Evolutionary conservation across 306 rosid species (phyloP).

Genomic region (Lagenaria siceraria): DNA sequence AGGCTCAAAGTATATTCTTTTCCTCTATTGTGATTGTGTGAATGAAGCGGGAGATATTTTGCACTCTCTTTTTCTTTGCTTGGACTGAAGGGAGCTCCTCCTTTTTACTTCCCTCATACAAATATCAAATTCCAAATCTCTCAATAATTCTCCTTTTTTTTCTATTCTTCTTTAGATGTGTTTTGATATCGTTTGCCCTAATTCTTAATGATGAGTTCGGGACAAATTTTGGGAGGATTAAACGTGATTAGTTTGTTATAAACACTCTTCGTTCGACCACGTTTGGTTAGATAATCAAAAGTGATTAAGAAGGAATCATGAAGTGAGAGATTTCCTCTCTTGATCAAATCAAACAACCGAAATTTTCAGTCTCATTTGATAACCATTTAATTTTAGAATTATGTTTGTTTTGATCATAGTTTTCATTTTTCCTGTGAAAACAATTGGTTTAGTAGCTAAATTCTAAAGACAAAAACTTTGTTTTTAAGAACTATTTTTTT

Average conservation of each 20-base stretch:
- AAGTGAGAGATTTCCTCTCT: too few relatives aligned
- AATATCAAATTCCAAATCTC: background rate
- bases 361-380: too few relatives aligned
- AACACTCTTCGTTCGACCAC: background rate
- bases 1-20: background rate
- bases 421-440: too few relatives aligned
- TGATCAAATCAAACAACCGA: too few relatives aligned
- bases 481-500: too few relatives aligned
- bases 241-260: background rate
- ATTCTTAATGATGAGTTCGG: background rate
- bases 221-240: background rate
- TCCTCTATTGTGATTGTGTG: constrained; percentile 37
- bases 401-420: too few relatives aligned
- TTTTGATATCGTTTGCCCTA: background rate
- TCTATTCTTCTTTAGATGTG: background rate
- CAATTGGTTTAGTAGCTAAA: too few relatives aligned
- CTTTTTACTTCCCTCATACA: constrained; percentile 12
- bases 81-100: constrained; percentile 69
- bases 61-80: constrained; percentile 40
- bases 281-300: background rate
- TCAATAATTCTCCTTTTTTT: background rate
- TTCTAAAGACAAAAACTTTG: too few relatives aligned
- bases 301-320: background rate
- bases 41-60: constrained; percentile 52
- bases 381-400: too few relatives aligned